Base-by-base conservation (phyloP, 2,329 filamentous ascomycete species). In the Colletotrichum zoysiae region DNA sequence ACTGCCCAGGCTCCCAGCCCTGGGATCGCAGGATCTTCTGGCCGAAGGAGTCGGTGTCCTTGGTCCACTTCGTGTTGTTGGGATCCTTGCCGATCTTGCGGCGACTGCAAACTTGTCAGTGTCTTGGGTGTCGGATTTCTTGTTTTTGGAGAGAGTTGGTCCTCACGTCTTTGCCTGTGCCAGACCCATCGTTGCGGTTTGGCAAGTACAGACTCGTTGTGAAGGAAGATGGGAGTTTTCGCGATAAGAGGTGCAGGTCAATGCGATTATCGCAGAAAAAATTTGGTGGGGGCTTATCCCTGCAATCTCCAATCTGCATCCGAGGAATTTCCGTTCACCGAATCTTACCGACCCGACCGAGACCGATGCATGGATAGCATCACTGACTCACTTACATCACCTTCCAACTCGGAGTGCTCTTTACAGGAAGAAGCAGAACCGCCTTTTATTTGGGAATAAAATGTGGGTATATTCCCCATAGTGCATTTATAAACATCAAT, bases 11-110 rank as follows among this genome's bases (percentile, higher is more conserved):
- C 73, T 91, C 88, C 96, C 96, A 99, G 75, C 96, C 96, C 78
- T 98, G 95, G 20, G 92, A 87, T 61, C 91, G 90, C 78, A 99
- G 90, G 76, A 98, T 95, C 79, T 91, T 93, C 81, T 97, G 95
- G 76, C 96, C 96, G 81, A 96, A 98, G 65, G 90, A 91, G 68
- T 88, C 88, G 75, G 92, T 93, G 79, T 95, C 92, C 78, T 92
- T 91, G 68, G 92, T 91, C 96, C 96, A 99, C 87, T 89, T 90
- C 59, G 94, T 97, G 82, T 98, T 99, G 84, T 98, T 98, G 9
- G 96, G 96, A 82, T 99, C 96, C 80, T 92, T 88, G 75, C 92
- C 92, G 79, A 98, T 91, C 84, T 95, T 97, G 59, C 86, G 86
- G 76, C 79, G 81, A 74, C 80, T 83, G 63, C 5, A 74, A 48